Percentiles rank a stretch among this genome's conserved stretches.
Evolutionary conservation across 805 yeast species (phyloP).

Genomic region (Myxozyma melibiosi): DNA sequence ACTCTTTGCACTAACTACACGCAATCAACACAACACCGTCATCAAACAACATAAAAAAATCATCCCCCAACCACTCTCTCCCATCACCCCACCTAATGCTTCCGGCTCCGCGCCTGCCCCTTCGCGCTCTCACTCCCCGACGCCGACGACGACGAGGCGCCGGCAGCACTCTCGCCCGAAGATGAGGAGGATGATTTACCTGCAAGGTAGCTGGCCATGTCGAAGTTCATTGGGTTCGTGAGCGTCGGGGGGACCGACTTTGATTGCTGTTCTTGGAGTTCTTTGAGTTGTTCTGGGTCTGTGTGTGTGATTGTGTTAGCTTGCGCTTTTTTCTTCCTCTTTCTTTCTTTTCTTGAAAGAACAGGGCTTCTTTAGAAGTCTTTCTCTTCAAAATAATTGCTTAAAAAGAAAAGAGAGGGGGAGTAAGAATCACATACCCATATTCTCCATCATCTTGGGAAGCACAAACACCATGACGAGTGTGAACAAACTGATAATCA

Average conservation of each 20-base stretch:
- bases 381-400: background rate
- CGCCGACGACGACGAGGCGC: background rate
- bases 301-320: background rate
- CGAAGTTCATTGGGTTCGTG: constrained; percentile 36
- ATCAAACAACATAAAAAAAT: too few relatives aligned
- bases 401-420: background rate
- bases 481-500: constrained; percentile 41
- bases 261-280: constrained; percentile 38
- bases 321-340: background rate
- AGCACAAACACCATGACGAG: constrained; percentile 41
- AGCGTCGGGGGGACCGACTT: constrained; percentile 28
- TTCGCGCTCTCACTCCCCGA: background rate
- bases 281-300: constrained; percentile 43
- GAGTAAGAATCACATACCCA: constrained; percentile 33
- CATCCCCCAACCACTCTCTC: too few relatives aligned
- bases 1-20: too few relatives aligned
- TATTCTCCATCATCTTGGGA: constrained; percentile 39
- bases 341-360: too few relatives aligned
- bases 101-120: background rate
- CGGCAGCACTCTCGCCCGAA: constrained; percentile 4
- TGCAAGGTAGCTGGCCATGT: constrained; percentile 41
- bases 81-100: background rate
- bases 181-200: constrained; percentile 28
- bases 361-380: too few relatives aligned
- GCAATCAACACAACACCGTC: too few relatives aligned